Base-by-base conservation (phyloP, 2,329 filamentous ascomycete genomes). In the Ceratocystis ficicola region DNA sequence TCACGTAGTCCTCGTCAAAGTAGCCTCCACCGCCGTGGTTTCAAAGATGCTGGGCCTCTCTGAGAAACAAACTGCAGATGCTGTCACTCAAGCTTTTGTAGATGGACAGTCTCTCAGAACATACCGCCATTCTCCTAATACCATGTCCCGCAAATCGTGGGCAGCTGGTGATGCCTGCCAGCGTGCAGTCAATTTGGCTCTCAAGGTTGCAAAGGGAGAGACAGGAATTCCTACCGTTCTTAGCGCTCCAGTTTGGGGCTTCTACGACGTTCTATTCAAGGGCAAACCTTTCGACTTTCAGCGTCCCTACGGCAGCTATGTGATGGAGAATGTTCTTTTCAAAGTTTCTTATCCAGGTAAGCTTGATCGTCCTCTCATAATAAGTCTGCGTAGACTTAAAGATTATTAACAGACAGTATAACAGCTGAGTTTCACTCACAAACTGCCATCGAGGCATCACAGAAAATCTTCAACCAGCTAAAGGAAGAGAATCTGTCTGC, bases 291-390 rank as follows among this genome's bases (percentile, higher is more conserved):
- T 99, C 76, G 81, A 91, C 76, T 99, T 96, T 83, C 93, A 97
- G 82, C 86, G 94, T 69, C 86, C 87, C 67, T 99, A 99, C 74
- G 93, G 92, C 74, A 95, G 89, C 81, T 99, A 99, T 77, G 94
- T 99, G 71, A 99, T 99, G 94, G 94, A 99, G 85, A 99, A 97
- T 74, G 91, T 99, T 68, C 86, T 99, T 70, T 99, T 99, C 87
- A 99, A 99, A 85, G 94, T 99, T 68, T 99, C 94, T 59, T 97
- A 96, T 76, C 93, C 93, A 74, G 89, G 89, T 90, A 80, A 75
- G 83, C 75, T 60, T n/a, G 2, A 5, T 41, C 62, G 10, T 15
- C 4, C 36, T 41, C 36, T 41, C 10, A 15, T 12, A 41, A 41
- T 15, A 12, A 3, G 3, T 8, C 10, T 52, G 3, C 25, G 10